Evolutionary conservation across 129 eudicot genomes (phyloP).

Genomic region (Centella asiatica): DNA sequence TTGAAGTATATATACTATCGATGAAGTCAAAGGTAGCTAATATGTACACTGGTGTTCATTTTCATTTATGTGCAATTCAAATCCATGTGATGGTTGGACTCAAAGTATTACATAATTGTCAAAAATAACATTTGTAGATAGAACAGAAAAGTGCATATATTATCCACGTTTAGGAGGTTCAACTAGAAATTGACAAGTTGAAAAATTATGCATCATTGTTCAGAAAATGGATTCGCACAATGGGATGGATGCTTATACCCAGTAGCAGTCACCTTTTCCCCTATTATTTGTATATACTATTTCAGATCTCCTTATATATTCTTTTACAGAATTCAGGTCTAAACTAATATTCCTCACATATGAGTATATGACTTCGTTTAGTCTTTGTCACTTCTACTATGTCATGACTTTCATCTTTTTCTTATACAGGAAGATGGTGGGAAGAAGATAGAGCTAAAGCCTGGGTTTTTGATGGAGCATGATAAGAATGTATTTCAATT

Average conservation of each 20-base stretch:
- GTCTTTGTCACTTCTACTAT: not conserved
- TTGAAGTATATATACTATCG: too few species aligned
- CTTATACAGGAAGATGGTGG: slow-evolving; percentile 82
- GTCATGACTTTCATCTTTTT: slow-evolving; percentile 12
- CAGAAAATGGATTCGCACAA: not conserved
- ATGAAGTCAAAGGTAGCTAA: not conserved
- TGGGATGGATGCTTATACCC: not conserved
- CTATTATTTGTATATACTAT: not conserved
- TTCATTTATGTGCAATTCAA: not conserved
- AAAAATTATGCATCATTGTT: not conserved
- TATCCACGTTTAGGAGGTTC: not conserved
- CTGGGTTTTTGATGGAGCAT: slow-evolving; percentile 91
- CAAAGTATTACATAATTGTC: not conserved
- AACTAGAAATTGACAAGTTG: not conserved
- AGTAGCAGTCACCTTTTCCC: not conserved
- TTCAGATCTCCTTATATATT: not conserved
- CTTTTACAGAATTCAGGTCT: not conserved
- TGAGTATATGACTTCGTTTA: not conserved
- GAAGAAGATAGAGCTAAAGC: slow-evolving; percentile 93
- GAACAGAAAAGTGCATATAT: not conserved
- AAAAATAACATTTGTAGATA: not conserved
- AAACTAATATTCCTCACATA: too few species aligned
- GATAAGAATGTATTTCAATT: slow-evolving; percentile 49
- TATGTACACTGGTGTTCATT: not conserved
- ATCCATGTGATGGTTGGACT: not conserved